phyloP scores from a whole-genome alignment of 192 early-diverging fungal species.

The Tieghemiomyces parasiticus region DNA sequence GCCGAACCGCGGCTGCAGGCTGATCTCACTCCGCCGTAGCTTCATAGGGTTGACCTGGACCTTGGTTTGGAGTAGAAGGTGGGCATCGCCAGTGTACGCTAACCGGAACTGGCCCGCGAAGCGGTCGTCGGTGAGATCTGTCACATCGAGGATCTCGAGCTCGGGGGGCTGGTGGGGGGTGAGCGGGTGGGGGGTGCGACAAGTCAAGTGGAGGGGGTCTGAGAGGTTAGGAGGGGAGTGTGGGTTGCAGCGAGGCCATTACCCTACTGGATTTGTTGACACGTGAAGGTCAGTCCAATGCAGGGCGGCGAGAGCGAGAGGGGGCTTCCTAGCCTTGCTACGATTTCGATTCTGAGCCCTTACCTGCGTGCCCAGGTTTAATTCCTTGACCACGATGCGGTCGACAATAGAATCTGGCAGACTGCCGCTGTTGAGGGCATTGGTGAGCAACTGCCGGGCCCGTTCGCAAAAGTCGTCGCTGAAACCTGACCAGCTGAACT shows the following conservation, averaged over 20 bases:
- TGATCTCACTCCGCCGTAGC: slow-evolving; percentile 32
- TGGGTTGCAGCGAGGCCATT: background rate
- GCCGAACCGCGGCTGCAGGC: slow-evolving; percentile 43
- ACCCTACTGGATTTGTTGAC: background rate
- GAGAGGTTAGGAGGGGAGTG: background rate
- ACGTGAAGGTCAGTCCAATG: background rate
- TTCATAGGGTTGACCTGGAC: slow-evolving; percentile 65
- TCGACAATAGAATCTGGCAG: slow-evolving; percentile 89
- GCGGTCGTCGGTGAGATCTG: slow-evolving; percentile 83
- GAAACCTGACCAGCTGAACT: slow-evolving; percentile 93
- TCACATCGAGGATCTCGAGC: slow-evolving; percentile 94
- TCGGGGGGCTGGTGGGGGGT: slow-evolving; percentile 84
- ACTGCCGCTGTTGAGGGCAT: slow-evolving; percentile 86
- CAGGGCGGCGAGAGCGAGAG: background rate
- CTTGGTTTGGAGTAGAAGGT: slow-evolving; percentile 78
- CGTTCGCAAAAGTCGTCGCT: slow-evolving; percentile 71
- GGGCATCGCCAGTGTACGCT: slow-evolving; percentile 85
- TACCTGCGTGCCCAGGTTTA: slow-evolving; percentile 81
- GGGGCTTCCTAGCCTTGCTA: background rate
- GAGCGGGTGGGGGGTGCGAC: background rate
- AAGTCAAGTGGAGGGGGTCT: background rate
- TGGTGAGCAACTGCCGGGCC: slow-evolving; percentile 71
- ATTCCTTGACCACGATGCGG: slow-evolving; percentile 79
- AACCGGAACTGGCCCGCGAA: slow-evolving; percentile 95
- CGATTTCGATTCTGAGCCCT: background rate